These are phyloP conservation scores for Globisporangium uncinulatum DNA, from an alignment of 352 stramenopile species.

Conservation along the genomic window DNA sequence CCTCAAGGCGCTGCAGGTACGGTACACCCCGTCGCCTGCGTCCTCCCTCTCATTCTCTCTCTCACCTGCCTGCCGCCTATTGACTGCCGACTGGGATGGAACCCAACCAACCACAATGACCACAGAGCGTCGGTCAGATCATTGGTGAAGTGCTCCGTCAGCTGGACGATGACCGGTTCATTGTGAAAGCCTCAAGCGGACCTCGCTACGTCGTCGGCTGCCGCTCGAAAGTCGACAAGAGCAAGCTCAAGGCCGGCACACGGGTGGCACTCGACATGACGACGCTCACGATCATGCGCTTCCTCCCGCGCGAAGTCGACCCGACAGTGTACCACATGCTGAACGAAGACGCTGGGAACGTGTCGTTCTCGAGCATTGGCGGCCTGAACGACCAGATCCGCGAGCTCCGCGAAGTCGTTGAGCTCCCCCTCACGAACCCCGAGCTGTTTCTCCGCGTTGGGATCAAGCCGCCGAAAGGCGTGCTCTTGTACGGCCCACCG, in stretches of 20 bases:
- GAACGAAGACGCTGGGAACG: slow-evolving; percentile 95
- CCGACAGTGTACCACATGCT: slow-evolving; percentile 99
- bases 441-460: slow-evolving; percentile 98
- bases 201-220: slow-evolving; percentile 98
- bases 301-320: slow-evolving; percentile 97
- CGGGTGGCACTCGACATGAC: slow-evolving; percentile 99
- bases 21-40: slow-evolving; percentile 16
- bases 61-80: slow-evolving; percentile 1
- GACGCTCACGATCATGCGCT: slow-evolving; percentile 99
- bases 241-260: slow-evolving; percentile 96
- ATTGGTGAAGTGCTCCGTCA: slow-evolving; percentile 98
- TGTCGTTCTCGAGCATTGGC: slow-evolving; percentile 97
- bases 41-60: not conserved
- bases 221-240: slow-evolving; percentile 91
- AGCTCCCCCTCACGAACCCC: slow-evolving; percentile 98
- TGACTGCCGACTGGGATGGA: too few species aligned
- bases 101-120: too few species aligned
- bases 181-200: slow-evolving; percentile 98
- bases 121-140: slow-evolving; percentile 96
- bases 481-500: slow-evolving; percentile 97
- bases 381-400: slow-evolving; percentile 99
- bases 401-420: slow-evolving; percentile 95
- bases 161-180: slow-evolving; percentile 98
- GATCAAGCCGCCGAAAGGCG: slow-evolving; percentile 98
- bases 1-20: slow-evolving; percentile 90